A percentile compares a stretch with the other conserved stretches of the same genome.
phyloP scores from a whole-genome alignment of 345 rosid species.

The Lenwebbia sp. region DNA sequence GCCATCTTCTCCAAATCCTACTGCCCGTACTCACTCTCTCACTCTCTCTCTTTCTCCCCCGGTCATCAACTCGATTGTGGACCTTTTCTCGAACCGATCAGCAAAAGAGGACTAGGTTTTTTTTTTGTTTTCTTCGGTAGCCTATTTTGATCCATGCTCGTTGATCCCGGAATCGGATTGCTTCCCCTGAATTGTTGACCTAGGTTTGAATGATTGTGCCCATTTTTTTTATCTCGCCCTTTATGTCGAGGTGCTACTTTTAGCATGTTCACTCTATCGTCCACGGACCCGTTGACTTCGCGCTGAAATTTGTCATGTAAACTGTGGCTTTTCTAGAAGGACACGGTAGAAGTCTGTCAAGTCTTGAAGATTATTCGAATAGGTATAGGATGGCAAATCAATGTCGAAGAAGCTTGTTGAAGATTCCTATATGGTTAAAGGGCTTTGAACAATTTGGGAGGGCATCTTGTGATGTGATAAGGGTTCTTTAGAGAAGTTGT shows the following conservation, averaged over 20 bases:
- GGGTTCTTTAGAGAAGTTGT: background rate
- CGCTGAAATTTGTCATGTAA: background rate
- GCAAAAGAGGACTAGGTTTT: background rate
- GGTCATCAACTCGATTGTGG: background rate
- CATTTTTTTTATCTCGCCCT: background rate
- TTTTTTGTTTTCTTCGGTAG: background rate
- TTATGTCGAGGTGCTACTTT: no score
- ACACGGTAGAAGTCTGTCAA: background rate
- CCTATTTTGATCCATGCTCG: background rate
- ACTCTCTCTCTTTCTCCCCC: background rate
- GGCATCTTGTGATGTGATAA: background rate
- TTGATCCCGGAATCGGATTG: background rate
- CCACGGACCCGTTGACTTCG: background rate
- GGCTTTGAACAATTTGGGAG: background rate
- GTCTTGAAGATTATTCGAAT: background rate
- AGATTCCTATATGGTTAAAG: background rate
- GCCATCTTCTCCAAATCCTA: conserved; percentile 93
- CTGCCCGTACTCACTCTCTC: conserved; percentile 56
- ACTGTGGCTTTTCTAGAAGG: background rate
- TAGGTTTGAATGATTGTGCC: background rate
- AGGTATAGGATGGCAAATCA: background rate
- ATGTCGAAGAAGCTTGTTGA: background rate
- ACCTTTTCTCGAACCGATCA: background rate
- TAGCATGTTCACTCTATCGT: background rate
- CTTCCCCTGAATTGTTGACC: background rate